A percentile compares a stretch with the other conserved stretches of the same genome.
Evolutionary conservation across 805 yeast genomes (phyloP).

Genomic region (Hermanozyma aechmeae): DNA sequence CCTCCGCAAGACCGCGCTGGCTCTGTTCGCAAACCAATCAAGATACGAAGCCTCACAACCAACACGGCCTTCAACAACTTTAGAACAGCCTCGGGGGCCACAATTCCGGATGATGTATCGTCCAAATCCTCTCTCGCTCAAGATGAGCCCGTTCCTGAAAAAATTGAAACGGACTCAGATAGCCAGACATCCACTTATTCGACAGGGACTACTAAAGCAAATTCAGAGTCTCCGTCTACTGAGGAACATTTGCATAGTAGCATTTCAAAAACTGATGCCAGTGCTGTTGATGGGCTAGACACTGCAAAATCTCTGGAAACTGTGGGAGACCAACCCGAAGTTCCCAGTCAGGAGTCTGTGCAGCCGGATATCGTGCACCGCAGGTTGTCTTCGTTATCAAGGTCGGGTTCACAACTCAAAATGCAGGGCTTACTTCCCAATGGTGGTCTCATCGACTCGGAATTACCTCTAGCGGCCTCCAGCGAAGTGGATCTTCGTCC

Average conservation of each 20-base stretch:
- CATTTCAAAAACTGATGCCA: too few relatives aligned
- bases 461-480: too few relatives aligned
- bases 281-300: background rate
- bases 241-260: too few relatives aligned
- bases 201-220: background rate
- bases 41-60: conserved; percentile 15
- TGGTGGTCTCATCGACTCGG: conserved; percentile 7
- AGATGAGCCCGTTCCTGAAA: too few relatives aligned
- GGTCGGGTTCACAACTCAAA: conserved; percentile 10
- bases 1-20: too few relatives aligned
- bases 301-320: background rate
- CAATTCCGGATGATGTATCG: background rate
- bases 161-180: too few relatives aligned
- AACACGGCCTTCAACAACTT: conserved; percentile 30
- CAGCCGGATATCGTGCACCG: background rate
- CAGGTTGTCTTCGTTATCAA: conserved; percentile 3
- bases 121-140: too few relatives aligned
- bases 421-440: conserved; percentile 7
- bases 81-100: conserved; percentile 9
- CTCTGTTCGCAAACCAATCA: too few relatives aligned
- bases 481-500: too few relatives aligned
- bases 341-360: background rate
- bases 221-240: background rate
- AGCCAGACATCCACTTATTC: background rate
- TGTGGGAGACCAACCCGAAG: background rate